Evolutionary conservation across 306 rosid species (phyloP), one percentile per base, ranked within the genome.

Genomic region (Hippophae tibetana): DNA sequence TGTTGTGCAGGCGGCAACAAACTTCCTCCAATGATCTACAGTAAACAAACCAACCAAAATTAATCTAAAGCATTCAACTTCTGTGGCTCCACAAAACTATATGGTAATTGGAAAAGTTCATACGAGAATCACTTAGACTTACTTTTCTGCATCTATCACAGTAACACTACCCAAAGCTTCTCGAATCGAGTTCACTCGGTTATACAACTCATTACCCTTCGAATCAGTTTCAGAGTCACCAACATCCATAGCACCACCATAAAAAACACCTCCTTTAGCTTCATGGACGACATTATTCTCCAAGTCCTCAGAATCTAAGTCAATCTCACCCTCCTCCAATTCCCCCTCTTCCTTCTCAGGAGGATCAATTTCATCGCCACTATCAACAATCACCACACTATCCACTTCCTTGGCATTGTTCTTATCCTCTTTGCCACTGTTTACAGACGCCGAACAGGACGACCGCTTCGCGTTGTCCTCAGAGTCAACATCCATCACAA

Each of bases 271-370:
- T 13, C 31, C 72, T 25, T 46, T 49, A 1, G 53, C 51, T 8
- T 7, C 74, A 0, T 18, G 56, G 9, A 26, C 67, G 5, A 10
- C 61, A 41, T 2, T 64, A 61, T 58, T 59, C 48, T 46, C 70
- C 1, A 56, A 56, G 6, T 59, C 54, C 58, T 84, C 86, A n/a
- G 85, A 77, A 47, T 87, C 99, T 72, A 81, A 76, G 50, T 82
- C 99, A 82, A 93, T 93, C 84, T 93, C 99, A n/a, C 99, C 99
- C 75, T 93, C 99, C 79, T 92, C 99, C 61, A 92, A 68, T 65
- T 92, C 99, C 54, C 95, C 99, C 23, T 92, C 99, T 67, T 93
- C 97, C 70, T 72, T 90, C 13, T 80, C 93, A 56, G 54, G 75
- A 76, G 13, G 46, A 60, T 72, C 82, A 54, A 56, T 66, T 47